Base-by-base conservation (phyloP, 2,329 filamentous ascomycete genomes). In the Botrytis elliptica region DNA sequence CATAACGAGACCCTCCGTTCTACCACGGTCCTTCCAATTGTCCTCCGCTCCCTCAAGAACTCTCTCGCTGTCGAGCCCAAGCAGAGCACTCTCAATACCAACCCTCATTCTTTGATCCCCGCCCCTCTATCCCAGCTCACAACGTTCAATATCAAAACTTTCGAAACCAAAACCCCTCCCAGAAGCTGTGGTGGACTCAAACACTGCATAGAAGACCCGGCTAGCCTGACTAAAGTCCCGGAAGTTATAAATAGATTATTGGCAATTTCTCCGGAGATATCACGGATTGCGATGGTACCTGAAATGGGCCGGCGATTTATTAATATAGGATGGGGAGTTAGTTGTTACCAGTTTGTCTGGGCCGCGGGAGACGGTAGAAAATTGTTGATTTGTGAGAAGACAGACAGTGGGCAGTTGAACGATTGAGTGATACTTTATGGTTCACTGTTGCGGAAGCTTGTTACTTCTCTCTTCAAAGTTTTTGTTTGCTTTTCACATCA, bases 171-270 rank as follows among this genome's bases (percentile, higher is more conserved):
- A 0, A 2, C 0, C 9, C 33, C 36, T 29, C 33, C 6, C 5
- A 0, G 5, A 1, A 10, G 0, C 5, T 0, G 29, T 38, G 7
- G 16, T 4, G 4, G 8, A 25, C 0, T 0, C 33, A 18, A 1
- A 6, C 4, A 9, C 57, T 1, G 3, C 33, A 4, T 3, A 36
- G 18, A 60, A 36, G 14, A 1, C 4, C 18, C 10, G 10, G 20
- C 4, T 14, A 22, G 9, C 33, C 9, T 22, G 9, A 4, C 1
- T 25, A 1, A 36, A 60, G 9, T 3, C 3, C 6, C 38, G 25
- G 36, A 63, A 25, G 14, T n/a, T n/a, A 16, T 42, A n/a, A 29
- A 42, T n/a, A 63, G 16, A n/a, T n/a, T 29, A 25, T 7, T 63
- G 20, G 22, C 3, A n/a, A 14, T 40, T 40, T 42, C 36, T n/a